Conservation (phyloP, 495 filamentous ascomycete species). For the Talaromyces ruber region DNA sequence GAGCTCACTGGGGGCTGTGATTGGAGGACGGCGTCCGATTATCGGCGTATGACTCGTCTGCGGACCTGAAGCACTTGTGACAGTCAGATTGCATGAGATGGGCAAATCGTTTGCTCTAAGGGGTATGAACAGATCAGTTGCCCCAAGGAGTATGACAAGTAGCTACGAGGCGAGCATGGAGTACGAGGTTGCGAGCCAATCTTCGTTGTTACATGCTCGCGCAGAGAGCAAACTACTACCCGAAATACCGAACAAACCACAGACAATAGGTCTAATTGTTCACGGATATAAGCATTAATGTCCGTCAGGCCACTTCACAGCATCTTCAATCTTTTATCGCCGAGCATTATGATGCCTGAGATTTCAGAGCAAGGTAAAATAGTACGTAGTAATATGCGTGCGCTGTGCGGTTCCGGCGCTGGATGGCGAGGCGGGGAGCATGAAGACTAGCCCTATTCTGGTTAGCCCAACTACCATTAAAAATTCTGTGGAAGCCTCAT, state of each 20-base stretch:
- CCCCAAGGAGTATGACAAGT: too few species aligned
- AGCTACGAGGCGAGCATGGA: not conserved
- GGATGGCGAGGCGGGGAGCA: not conserved
- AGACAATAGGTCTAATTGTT: not conserved
- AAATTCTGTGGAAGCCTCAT: not conserved
- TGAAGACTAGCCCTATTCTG: not conserved
- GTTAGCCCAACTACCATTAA: not conserved
- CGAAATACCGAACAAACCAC: not conserved
- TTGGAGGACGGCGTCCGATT: conserved; percentile 7
- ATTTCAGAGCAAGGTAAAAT: too few species aligned
- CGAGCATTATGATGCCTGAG: not conserved
- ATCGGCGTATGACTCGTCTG: conserved; percentile 5
- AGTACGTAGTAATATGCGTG: not conserved
- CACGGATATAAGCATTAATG: not conserved
- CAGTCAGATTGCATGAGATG: not conserved
- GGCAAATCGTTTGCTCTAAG: not conserved
- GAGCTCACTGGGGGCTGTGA: not conserved
- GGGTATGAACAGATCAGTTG: not conserved
- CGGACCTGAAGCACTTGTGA: not conserved
- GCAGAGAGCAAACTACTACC: not conserved
- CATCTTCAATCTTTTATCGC: not conserved
- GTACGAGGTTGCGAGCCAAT: not conserved
- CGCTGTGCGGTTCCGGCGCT: not conserved
- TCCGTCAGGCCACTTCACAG: not conserved
- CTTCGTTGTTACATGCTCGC: not conserved